Conservation (phyloP, 495 filamentous ascomycete species). For the Lasiosphaeria ovina region DNA sequence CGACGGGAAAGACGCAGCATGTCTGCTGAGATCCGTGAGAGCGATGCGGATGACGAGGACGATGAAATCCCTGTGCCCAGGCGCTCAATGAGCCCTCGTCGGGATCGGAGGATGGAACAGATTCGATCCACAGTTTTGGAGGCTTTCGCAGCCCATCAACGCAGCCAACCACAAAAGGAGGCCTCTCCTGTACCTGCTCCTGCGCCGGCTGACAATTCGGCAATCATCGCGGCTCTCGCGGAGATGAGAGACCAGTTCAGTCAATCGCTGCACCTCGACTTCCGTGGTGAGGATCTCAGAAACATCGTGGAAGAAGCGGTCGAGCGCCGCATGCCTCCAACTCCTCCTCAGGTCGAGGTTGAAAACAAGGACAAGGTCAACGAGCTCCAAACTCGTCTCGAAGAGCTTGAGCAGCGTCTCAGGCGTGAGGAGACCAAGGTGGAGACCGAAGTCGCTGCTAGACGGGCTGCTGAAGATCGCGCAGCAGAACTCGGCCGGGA, state of each 20-base stretch:
- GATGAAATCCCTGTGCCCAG: constrained; percentile 63
- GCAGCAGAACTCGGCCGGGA: constrained; percentile 43
- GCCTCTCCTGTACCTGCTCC: constrained; percentile 23
- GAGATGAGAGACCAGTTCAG: constrained; percentile 51
- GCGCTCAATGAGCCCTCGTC: constrained; percentile 62
- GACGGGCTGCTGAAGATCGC: constrained; percentile 44
- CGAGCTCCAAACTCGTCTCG: constrained; percentile 40
- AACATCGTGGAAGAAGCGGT: constrained; percentile 59
- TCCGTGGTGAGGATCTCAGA: constrained; percentile 55
- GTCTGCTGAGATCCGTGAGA: constrained; percentile 66
- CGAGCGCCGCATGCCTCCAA: constrained; percentile 46
- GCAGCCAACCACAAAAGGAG: constrained; percentile 22
- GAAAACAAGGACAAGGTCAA: constrained; percentile 33
- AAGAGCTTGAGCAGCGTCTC: constrained; percentile 47
- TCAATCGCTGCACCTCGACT: constrained; percentile 40
- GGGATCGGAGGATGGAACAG: constrained; percentile 78
- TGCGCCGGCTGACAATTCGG: constrained; percentile 25
- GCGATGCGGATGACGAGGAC: constrained; percentile 94
- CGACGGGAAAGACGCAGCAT: constrained; percentile 53
- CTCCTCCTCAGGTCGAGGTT: constrained; percentile 32
- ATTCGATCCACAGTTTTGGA: constrained; percentile 78
- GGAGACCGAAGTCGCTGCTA: constrained; percentile 38
- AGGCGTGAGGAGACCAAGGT: constrained; percentile 40
- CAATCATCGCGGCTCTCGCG: constrained; percentile 38
- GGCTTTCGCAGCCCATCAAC: constrained; percentile 63